A percentile compares a stretch with the other conserved stretches of the same genome.
phyloP scores from a whole-genome alignment of 2,329 filamentous ascomycete species.

The Paradendryphiella salina region DNA sequence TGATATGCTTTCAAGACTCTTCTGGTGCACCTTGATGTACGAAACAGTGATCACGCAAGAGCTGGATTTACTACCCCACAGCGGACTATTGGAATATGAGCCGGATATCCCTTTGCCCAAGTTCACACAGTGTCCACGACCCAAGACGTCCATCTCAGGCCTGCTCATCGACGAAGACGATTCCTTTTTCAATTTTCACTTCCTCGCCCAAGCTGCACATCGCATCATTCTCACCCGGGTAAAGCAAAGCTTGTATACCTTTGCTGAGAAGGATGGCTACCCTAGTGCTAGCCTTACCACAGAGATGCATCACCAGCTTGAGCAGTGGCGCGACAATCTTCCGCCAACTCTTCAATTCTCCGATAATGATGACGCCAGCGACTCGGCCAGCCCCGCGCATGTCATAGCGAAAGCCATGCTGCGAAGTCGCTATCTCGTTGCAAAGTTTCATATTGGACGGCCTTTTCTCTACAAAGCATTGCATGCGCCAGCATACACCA shows the following conservation, averaged over 20 bases:
- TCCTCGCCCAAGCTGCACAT: conserved; percentile 60
- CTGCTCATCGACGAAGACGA: conserved; percentile 53
- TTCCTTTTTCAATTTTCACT: conserved; percentile 61
- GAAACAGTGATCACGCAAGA: conserved; percentile 61
- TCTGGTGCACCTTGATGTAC: conserved; percentile 61
- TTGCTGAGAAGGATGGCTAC: conserved; percentile 47
- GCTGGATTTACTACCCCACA: conserved; percentile 55
- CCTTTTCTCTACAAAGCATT: conserved; percentile 47
- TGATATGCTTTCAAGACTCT: conserved; percentile 60
- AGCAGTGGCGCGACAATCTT: conserved; percentile 59
- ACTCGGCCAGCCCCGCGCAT: conserved; percentile 41
- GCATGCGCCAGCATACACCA: conserved; percentile 37
- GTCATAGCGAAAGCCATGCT: conserved; percentile 47
- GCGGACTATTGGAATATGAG: conserved; percentile 56
- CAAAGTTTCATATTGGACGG: conserved; percentile 45
- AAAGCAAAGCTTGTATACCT: conserved; percentile 56
- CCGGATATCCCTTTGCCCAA: conserved; percentile 58
- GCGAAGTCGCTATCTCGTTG: conserved; percentile 44
- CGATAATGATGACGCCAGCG: conserved; percentile 39
- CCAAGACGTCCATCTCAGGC: conserved; percentile 41
- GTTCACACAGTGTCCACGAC: conserved; percentile 53
- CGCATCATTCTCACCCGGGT: conserved; percentile 60
- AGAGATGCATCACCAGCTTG: conserved; percentile 59
- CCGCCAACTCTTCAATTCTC: conserved; percentile 54
- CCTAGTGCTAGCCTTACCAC: conserved; percentile 55